phyloP scores from a whole-genome alignment of 306 rosid genomes.

The Sophora flavescens region DNA sequence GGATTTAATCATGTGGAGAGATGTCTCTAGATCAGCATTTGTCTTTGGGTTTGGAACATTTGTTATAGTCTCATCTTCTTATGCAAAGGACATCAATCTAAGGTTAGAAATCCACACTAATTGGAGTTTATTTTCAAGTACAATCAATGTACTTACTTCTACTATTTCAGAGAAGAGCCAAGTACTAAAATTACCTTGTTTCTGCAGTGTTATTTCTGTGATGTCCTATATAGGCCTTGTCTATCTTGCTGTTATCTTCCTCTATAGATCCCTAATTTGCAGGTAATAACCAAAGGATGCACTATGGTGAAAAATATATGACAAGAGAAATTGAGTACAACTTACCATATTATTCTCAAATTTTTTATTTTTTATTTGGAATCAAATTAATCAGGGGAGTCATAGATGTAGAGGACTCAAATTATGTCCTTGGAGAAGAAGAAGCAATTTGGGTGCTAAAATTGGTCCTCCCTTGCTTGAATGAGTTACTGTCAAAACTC shows the following conservation, averaged over 20 bases:
- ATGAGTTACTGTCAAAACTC: conserved; percentile 73
- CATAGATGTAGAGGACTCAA: conserved; percentile 56
- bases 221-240: conserved; percentile 77
- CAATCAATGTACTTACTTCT: neutral
- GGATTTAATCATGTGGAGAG: conserved; percentile 93
- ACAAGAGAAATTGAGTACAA: neutral
- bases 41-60: conserved; percentile 82
- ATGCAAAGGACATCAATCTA: conserved; percentile 71
- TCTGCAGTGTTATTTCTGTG: conserved; percentile 80
- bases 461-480: conserved; percentile 77
- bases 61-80: conserved; percentile 69
- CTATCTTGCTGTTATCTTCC: conserved; percentile 81
- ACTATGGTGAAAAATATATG: conserved; percentile 13
- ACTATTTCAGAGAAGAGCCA: conserved; percentile 21
- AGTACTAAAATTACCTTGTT: conserved; percentile 33
- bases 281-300: conserved; percentile 56
- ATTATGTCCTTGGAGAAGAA: conserved; percentile 73
- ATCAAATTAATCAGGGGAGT: conserved; percentile 57
- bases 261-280: conserved; percentile 73
- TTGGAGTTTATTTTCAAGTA: neutral
- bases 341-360: conserved; percentile 23
- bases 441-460: conserved; percentile 83
- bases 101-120: conserved; percentile 58
- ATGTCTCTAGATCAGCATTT: conserved; percentile 81
- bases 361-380: conserved; percentile 42